Conservation (phyloP, 371 early-diverging fungal species). For the Syncephalis fuscata region DNA sequence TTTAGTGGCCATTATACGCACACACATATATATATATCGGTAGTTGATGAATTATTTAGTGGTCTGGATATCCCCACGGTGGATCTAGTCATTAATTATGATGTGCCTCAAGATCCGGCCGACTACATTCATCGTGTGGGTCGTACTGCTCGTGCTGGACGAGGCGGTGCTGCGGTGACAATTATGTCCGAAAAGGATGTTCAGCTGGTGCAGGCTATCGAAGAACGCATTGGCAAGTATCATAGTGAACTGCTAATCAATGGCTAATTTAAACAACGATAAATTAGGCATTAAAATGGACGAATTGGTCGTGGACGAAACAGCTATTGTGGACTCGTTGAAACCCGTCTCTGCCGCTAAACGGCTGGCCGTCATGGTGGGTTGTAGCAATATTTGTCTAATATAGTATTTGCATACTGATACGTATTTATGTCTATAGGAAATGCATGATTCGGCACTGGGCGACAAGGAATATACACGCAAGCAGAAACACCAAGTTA, state of each 20-base stretch:
- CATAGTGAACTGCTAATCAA: slow-evolving; percentile 97
- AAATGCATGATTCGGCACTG: too few relatives aligned
- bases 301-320: slow-evolving; percentile 58
- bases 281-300: slow-evolving; percentile 48
- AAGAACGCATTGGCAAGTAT: slow-evolving; percentile 46
- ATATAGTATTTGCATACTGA: too few relatives aligned
- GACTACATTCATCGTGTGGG: slow-evolving; percentile 99
- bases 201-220: slow-evolving; percentile 71
- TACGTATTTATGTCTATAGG: too few relatives aligned
- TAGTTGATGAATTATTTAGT: slow-evolving; percentile 21
- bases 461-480: too few relatives aligned
- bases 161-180: slow-evolving; percentile 71
- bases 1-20: too few relatives aligned
- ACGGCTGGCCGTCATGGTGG: slow-evolving; percentile 63
- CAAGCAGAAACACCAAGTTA: too few relatives aligned
- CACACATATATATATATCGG: too few relatives aligned
- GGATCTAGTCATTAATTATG: slow-evolving; percentile 89
- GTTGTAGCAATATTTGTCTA: too few relatives aligned
- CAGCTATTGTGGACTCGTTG: slow-evolving; percentile 59
- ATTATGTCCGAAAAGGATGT: slow-evolving; percentile 94
- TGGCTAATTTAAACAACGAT: slow-evolving; percentile 78
- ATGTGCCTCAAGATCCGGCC: slow-evolving; percentile 94
- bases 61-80: slow-evolving; percentile 98
- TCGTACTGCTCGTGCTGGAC: slow-evolving; percentile 96
- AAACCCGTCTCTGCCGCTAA: slow-evolving; percentile 78